phyloP scores from a whole-genome alignment of 108 stramenopile genomes.

The Thalassiosira profunda region DNA sequence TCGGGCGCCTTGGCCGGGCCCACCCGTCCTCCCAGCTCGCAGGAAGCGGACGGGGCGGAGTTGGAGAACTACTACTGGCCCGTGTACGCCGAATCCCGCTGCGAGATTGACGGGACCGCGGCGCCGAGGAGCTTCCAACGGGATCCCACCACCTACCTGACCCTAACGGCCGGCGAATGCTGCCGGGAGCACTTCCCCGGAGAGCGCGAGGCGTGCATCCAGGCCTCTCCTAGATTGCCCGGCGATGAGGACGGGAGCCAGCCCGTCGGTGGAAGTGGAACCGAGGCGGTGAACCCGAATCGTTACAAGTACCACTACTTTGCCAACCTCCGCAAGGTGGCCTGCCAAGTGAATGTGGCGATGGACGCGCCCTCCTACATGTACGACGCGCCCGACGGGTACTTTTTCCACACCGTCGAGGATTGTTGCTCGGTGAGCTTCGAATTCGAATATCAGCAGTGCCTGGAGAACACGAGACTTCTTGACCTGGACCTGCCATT shows the following conservation, averaged over 20 bases:
- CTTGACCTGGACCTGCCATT: too few relatives aligned
- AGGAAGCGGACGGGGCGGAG: neutral
- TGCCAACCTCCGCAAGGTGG: slow-evolving; percentile 3
- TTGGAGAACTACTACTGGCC: slow-evolving; percentile 9
- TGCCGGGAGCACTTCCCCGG: slow-evolving; percentile 11
- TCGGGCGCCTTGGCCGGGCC: neutral
- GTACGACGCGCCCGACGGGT: neutral
- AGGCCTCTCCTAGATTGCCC: neutral
- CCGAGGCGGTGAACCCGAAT: neutral
- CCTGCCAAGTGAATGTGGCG: neutral
- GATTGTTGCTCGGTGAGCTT: slow-evolving; percentile 5
- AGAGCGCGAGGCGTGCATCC: neutral
- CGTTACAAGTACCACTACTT: slow-evolving; percentile 4
- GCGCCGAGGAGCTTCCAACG: slow-evolving; percentile 6
- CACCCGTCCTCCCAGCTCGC: slow-evolving; percentile 17
- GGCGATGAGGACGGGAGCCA: neutral
- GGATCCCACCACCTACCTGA: slow-evolving; percentile 16
- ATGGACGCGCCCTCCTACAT: slow-evolving; percentile 5
- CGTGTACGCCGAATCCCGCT: neutral
- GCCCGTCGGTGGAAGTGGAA: too few relatives aligned
- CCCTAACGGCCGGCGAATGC: slow-evolving; percentile 4
- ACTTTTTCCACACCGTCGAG: slow-evolving; percentile 6
- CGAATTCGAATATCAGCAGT: neutral
- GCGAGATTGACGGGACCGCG: neutral
- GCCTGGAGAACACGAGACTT: neutral